phyloP scores from a whole-genome alignment of 768 basidiomycete species.

The Naganishia onofrii region DNA sequence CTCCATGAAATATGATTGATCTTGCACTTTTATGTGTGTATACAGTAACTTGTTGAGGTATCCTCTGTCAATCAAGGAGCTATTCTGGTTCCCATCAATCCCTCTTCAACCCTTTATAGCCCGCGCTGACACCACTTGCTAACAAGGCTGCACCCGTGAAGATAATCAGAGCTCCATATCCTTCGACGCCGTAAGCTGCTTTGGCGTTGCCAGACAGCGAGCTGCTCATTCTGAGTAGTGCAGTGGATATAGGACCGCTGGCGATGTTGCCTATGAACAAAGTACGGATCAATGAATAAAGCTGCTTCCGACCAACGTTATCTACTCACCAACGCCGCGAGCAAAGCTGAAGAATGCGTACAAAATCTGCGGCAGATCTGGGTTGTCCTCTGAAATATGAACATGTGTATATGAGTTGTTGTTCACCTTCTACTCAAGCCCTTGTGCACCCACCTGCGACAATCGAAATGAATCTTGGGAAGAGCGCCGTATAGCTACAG shows the following conservation, averaged over 20 bases:
- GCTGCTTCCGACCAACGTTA: neutral
- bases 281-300: neutral
- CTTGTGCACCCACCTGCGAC: constrained; percentile 30
- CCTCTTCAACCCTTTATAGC: constrained; percentile 36
- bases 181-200: constrained; percentile 36
- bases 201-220: constrained; percentile 28
- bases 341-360: constrained; percentile 39
- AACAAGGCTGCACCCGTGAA: constrained; percentile 34
- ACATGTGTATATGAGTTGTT: neutral
- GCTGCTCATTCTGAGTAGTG: constrained; percentile 27
- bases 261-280: constrained; percentile 32
- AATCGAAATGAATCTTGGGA: constrained; percentile 36
- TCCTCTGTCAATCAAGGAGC: no score
- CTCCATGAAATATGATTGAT: no score
- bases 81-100: constrained; percentile 19
- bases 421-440: neutral
- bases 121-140: constrained; percentile 35
- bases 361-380: constrained; percentile 35
- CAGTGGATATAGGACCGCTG: constrained; percentile 35
- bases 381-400: constrained; percentile 31
- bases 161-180: constrained; percentile 37
- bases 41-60: no score
- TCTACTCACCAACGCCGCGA: constrained; percentile 22
- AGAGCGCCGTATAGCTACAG: constrained; percentile 35
- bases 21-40: no score